These are phyloP conservation scores for Papilionanthe hybrid DNA, from an alignment of 116 monocot species.

Conservation along the genomic window DNA sequence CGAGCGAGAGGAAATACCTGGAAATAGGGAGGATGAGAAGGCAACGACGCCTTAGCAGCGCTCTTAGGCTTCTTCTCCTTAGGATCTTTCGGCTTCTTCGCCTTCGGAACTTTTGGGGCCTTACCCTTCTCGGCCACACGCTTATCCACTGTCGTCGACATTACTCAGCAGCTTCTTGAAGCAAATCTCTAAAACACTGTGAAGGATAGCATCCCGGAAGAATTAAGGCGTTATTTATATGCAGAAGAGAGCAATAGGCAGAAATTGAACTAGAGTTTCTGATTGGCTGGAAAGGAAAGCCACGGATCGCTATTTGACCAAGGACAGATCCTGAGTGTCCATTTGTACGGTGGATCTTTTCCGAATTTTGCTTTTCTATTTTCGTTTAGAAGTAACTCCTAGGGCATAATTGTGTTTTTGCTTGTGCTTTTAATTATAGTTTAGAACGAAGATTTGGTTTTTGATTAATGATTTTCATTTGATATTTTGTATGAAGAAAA, in stretches of 20 bases:
- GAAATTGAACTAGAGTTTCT: not conserved
- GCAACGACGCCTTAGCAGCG: constrained; percentile 6
- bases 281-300: constrained; percentile 10
- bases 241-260: not conserved
- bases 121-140: too few species aligned
- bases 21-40: constrained; percentile 49
- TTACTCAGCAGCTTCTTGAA: not conserved
- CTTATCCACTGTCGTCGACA: too few species aligned
- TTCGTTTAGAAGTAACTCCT: too few species aligned
- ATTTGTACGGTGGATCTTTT: constrained; percentile 4
- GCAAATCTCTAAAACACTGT: not conserved
- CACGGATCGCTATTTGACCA: constrained; percentile 11
- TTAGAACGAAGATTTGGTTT: too few species aligned
- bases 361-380: not conserved
- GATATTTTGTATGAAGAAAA: too few species aligned
- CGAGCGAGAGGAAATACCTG: constrained; percentile 14
- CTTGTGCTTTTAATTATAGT: too few species aligned
- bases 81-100: not conserved
- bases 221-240: not conserved
- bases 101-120: too few species aligned
- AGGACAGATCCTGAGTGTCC: constrained; percentile 13
- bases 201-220: too few species aligned
- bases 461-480: too few species aligned
- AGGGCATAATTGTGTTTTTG: too few species aligned
- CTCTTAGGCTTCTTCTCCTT: not conserved